A percentile compares a stretch with the other conserved stretches of the same genome.
These are phyloP conservation scores for Arthrobotrys iridis DNA, from an alignment of 2,329 filamentous ascomycete genomes.

Conservation along the genomic window DNA sequence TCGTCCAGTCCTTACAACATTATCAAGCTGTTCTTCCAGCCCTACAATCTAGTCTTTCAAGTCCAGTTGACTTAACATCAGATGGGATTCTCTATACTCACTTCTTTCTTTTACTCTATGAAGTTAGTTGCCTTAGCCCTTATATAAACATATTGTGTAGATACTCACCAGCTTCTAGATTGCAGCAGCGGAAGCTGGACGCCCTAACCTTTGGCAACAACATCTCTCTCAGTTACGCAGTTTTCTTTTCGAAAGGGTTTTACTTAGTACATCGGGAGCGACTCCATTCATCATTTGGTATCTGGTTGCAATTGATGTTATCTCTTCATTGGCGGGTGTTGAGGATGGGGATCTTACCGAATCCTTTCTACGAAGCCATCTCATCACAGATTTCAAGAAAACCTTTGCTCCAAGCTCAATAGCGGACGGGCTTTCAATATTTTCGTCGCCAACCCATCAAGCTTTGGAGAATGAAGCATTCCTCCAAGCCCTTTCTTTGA, in stretches of 20 bases:
- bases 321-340: conserved; percentile 67
- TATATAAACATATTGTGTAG: conserved; percentile 56
- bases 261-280: conserved; percentile 63
- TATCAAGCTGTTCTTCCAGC: conserved; percentile 67
- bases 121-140: conserved; percentile 61
- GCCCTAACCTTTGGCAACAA: conserved; percentile 67
- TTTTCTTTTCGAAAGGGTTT: conserved; percentile 65
- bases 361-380: conserved; percentile 64
- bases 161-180: conserved; percentile 61
- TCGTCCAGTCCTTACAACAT: conserved; percentile 67
- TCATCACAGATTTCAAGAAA: conserved; percentile 63
- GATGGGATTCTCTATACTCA: conserved; percentile 69
- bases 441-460: conserved; percentile 59
- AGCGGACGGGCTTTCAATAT: conserved; percentile 59
- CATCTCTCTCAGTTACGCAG: conserved; percentile 67
- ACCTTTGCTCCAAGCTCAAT: conserved; percentile 34
- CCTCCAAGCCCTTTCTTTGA: conserved; percentile 53
- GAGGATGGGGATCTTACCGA: conserved; percentile 66
- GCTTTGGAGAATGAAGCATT: conserved; percentile 61
- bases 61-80: conserved; percentile 66
- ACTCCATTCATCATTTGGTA: conserved; percentile 68
- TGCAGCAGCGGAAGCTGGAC: conserved; percentile 63
- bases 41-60: conserved; percentile 63
- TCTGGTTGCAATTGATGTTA: conserved; percentile 68
- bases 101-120: conserved; percentile 69